Evolutionary conservation across 2,329 filamentous ascomycete species (phyloP).

Genomic region (Calycina herbarum): DNA sequence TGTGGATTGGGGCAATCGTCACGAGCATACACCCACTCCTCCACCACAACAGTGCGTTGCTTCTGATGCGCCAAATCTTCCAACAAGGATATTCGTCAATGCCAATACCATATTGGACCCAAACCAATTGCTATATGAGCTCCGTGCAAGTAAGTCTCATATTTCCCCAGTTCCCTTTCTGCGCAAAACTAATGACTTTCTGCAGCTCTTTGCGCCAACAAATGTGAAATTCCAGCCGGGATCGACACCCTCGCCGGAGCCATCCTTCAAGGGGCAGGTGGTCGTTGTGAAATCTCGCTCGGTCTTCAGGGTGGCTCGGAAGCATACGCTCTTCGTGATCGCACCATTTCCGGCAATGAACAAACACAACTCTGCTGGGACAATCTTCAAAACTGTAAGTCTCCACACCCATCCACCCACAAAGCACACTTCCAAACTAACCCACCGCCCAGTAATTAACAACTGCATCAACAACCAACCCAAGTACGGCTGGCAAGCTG

Average conservation of each 20-base stretch:
- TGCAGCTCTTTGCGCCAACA: constrained; percentile 1
- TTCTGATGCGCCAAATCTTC: constrained; percentile 6
- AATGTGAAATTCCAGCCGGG: constrained; percentile 1
- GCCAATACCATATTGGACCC: not conserved
- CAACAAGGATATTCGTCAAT: not conserved
- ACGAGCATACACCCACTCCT: constrained; percentile 1
- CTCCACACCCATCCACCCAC: not conserved
- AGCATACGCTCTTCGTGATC: constrained; percentile 4
- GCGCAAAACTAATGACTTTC: too few species aligned
- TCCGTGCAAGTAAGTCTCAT: constrained; percentile 2
- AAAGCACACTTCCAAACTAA: too few species aligned
- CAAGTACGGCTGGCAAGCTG: constrained; percentile 6
- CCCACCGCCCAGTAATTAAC: not conserved
- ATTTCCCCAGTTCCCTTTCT: too few species aligned
- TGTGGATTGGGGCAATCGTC: not conserved
- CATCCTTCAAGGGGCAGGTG: not conserved
- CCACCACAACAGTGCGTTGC: constrained; percentile 4
- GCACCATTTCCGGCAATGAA: constrained; percentile 1
- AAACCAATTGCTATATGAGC: not conserved
- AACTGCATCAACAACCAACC: constrained; percentile 4
- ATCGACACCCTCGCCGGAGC: constrained; percentile 4
- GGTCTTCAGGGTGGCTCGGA: constrained; percentile 4
- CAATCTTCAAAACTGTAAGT: not conserved
- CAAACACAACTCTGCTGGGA: not conserved
- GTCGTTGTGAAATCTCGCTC: constrained; percentile 9